A percentile compares a stretch with the other conserved stretches of the same genome.
These are phyloP conservation scores for Calonectria fujianensis DNA, from an alignment of 2,329 filamentous ascomycete species.

Conservation along the genomic window DNA sequence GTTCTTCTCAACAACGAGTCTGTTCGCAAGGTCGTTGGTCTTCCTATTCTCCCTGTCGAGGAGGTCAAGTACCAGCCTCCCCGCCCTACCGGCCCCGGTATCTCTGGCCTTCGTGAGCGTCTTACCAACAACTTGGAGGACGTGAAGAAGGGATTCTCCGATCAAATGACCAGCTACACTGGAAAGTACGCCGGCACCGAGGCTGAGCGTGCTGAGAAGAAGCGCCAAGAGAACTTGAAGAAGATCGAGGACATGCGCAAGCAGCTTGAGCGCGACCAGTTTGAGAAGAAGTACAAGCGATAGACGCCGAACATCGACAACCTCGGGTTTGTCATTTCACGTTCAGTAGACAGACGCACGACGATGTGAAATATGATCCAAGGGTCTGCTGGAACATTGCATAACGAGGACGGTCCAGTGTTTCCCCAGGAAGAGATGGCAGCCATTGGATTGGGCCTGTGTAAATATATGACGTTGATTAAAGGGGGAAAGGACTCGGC, in stretches of 20 bases:
- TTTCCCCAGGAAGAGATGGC: slow-evolving; percentile 15
- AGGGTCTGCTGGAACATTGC: slow-evolving; percentile 17
- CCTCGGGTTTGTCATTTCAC: slow-evolving; percentile 9
- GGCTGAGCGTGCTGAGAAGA: slow-evolving; percentile 60
- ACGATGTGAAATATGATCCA: slow-evolving; percentile 25
- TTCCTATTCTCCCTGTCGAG: slow-evolving; percentile 60
- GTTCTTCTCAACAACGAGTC: slow-evolving; percentile 61
- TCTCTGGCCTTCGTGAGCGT: slow-evolving; percentile 57
- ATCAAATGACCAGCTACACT: slow-evolving; percentile 59
- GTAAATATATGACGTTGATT: slow-evolving; percentile 42
- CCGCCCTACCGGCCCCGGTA: slow-evolving; percentile 50
- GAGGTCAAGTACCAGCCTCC: slow-evolving; percentile 61
- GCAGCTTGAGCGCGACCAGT: slow-evolving; percentile 61
- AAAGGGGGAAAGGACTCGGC: slow-evolving; percentile 13
- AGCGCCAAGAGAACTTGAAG: slow-evolving; percentile 59
- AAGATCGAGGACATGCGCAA: slow-evolving; percentile 61
- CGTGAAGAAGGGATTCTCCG: slow-evolving; percentile 62
- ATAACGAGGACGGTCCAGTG: slow-evolving; percentile 13
- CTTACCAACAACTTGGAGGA: slow-evolving; percentile 59
- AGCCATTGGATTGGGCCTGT: slow-evolving; percentile 31
- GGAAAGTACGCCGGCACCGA: slow-evolving; percentile 58
- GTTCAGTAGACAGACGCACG: slow-evolving; percentile 22
- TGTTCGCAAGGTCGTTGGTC: slow-evolving; percentile 62
- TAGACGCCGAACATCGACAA: slow-evolving; percentile 33
- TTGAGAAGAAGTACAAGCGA: slow-evolving; percentile 65